Evolutionary conservation across 169 alveolate genomes (phyloP).

Genomic region (Eimeria maxima): DNA sequence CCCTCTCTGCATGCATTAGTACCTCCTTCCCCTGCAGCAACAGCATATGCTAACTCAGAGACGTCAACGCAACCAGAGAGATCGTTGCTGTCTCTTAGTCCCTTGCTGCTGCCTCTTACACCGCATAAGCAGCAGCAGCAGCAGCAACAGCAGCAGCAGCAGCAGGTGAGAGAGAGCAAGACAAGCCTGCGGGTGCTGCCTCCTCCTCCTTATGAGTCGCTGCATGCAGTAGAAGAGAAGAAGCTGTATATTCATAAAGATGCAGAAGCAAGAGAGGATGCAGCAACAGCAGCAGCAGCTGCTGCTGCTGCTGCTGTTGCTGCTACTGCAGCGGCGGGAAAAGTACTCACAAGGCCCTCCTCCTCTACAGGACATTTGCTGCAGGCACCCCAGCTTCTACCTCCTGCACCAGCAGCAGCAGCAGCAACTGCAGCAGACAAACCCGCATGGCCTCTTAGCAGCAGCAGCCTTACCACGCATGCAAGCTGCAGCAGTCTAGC

Average conservation of each 20-base stretch:
- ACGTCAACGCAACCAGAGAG: constrained; percentile 15
- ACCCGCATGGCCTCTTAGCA: constrained; percentile 13
- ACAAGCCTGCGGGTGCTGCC: not conserved
- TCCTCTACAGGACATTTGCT: not conserved
- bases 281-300: constrained; percentile 52
- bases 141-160: constrained; percentile 9
- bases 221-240: not conserved
- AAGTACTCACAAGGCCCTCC: not conserved
- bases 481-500: constrained; percentile 55
- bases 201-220: not conserved
- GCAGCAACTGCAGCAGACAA: not conserved
- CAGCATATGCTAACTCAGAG: constrained; percentile 41
- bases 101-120: constrained; percentile 26
- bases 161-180: not conserved
- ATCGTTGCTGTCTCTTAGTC: not conserved
- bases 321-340: not conserved
- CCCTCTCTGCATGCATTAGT: not conserved
- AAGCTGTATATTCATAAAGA: not conserved
- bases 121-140: constrained; percentile 55
- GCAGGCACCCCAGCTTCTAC: not conserved
- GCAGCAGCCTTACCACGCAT: constrained; percentile 43
- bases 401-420: no score
- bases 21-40: constrained; percentile 52
- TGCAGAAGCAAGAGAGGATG: not conserved
- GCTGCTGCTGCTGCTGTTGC: constrained; percentile 2